phyloP scores from a whole-genome alignment of 2,329 filamentous ascomycete genomes.

The Ophiocordyceps camponoti-floridani region DNA sequence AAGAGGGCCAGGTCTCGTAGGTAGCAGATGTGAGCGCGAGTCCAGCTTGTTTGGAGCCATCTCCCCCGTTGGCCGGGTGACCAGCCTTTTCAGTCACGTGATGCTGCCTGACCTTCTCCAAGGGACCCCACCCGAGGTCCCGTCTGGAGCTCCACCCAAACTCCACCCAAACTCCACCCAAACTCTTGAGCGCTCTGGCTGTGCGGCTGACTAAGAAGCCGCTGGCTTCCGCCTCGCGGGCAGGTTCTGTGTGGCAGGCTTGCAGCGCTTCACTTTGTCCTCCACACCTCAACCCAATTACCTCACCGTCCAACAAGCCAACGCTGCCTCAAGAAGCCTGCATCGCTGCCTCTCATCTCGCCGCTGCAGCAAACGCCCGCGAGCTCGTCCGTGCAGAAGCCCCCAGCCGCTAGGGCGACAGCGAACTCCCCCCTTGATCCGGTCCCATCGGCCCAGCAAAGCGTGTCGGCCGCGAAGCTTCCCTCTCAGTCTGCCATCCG shows the following conservation, averaged over 20 bases:
- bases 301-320: constrained; percentile 1
- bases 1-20: neutral
- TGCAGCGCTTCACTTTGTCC: constrained; percentile 9
- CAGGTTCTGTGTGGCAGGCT: constrained; percentile 11
- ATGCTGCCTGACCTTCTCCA: neutral
- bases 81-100: neutral
- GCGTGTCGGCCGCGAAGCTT: neutral
- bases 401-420: neutral
- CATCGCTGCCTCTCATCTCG: constrained; percentile 1
- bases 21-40: neutral
- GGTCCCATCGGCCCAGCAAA: constrained; percentile 2
- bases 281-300: constrained; percentile 4
- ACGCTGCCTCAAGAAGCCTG: neutral
- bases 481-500: neutral
- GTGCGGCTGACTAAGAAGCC: constrained; percentile 7
- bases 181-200: too few relatives aligned
- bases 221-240: constrained; percentile 10
- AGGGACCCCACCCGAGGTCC: too few relatives aligned
- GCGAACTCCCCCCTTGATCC: neutral
- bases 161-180: too few relatives aligned
- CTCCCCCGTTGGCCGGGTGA: constrained; percentile 6
- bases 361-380: neutral
- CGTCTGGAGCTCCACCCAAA: too few relatives aligned
- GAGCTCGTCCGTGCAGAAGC: neutral
- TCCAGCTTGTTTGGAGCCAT: neutral